Evolutionary conservation across 2,329 filamentous ascomycete species (phyloP), one percentile per base, ranked within the genome.

Genomic region (Fusarium haematococcum): DNA sequence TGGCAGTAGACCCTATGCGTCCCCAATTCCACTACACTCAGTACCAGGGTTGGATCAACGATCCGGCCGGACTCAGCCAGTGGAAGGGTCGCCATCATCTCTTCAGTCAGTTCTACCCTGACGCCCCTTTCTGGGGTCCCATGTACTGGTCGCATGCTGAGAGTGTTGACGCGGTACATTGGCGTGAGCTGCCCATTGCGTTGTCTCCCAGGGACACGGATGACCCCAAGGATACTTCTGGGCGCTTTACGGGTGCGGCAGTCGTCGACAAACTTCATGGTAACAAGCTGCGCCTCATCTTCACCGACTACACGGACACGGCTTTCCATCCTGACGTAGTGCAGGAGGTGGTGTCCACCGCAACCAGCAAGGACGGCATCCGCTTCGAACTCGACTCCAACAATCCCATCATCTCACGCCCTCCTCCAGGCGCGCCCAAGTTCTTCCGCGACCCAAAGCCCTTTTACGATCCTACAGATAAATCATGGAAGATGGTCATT

Each of bases 1-100:
- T 77, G 52, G 79, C 74, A 30, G 32, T 57, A 6, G 80, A 81
- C 59, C 74, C 79, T 10, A 63, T 77, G 16, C 74, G 71, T 35
- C 72, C 78, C 8, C 78, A 79, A 50, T 79, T 70, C 48, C 78
- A 79, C 68, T 79, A 79, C 68, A 78, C 78, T 9, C 75, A 69
- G 18, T 79, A 77, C 43, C 76, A 78, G 43, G 78, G 78, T 30
- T 79, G 77, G 78, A 79, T 79, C 71, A 79, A 79, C 65, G 78
- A 79, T 57, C 78, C 78, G 5, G 64, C 75, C 18, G 78, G 78
- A 5, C 68, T 79, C 11, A 56, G 54, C 13, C 68, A 78, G 62
- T 79, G 71, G 61, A 73, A 75, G 18, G 76, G 76, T n/a, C 56
- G 70, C 16, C 77, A 79, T 63, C 78, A 79, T 56, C 76, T 78